Evolutionary conservation across 1,284 basidiomycete genomes (phyloP).

Genomic region (Pseudozyma tsukubaensis): DNA sequence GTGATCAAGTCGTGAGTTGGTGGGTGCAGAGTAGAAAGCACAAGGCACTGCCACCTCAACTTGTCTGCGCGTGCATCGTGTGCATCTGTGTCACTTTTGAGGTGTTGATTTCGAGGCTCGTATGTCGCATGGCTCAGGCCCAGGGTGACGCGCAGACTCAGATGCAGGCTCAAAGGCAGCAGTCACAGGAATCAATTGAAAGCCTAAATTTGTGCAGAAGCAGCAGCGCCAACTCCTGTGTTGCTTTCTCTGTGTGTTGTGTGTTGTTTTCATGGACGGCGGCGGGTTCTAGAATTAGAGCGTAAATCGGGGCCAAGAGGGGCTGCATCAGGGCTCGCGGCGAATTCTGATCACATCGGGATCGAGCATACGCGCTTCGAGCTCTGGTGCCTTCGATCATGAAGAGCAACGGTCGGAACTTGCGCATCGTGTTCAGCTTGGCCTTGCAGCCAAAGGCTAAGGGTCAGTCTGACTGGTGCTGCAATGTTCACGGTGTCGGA

Average conservation of each 20-base stretch:
- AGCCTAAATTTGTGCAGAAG: too few relatives aligned
- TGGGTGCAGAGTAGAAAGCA: not conserved
- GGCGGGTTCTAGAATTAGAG: not conserved
- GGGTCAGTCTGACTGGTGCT: too few relatives aligned
- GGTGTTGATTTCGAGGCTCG: constrained; percentile 2
- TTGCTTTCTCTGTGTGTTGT: constrained; percentile 7
- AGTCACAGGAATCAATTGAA: too few relatives aligned
- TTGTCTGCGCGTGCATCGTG: too few relatives aligned
- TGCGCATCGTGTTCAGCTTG: too few relatives aligned
- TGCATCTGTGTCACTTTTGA: constrained; percentile 3
- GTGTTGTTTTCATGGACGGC: not conserved
- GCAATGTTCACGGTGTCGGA: too few relatives aligned
- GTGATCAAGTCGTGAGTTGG: not conserved
- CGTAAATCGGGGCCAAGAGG: not conserved
- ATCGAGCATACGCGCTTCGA: too few relatives aligned
- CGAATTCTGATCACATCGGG: not conserved
- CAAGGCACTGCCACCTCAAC: not conserved
- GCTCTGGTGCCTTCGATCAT: too few relatives aligned
- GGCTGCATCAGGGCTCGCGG: not conserved
- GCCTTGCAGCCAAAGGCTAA: too few relatives aligned
- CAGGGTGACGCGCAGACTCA: not conserved
- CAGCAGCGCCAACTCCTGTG: not conserved
- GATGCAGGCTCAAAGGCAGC: too few relatives aligned
- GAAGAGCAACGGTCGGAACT: too few relatives aligned
- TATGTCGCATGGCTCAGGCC: constrained; percentile 2